phyloP scores from a whole-genome alignment of 805 yeast species.

The Candida fluviatilis region DNA sequence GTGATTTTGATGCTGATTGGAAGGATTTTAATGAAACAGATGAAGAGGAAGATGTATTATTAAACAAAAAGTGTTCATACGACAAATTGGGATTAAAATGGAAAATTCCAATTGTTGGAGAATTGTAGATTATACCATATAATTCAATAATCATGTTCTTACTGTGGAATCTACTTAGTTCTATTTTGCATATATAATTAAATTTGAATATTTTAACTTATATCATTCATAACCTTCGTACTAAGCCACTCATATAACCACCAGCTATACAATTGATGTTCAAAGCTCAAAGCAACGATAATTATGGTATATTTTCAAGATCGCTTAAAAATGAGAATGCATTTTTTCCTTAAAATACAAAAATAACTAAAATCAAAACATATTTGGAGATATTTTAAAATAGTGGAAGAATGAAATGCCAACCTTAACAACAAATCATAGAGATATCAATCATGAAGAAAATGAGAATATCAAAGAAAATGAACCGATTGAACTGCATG shows the following conservation, averaged over 20 bases:
- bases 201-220: no score
- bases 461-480: background rate
- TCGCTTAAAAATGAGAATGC: no score
- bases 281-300: no score
- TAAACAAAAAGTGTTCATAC: conserved; percentile 21
- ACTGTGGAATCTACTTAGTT: background rate
- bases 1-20: conserved; percentile 34
- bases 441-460: no score
- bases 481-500: background rate
- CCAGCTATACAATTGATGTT: no score
- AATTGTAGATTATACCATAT: conserved; percentile 18
- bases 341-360: no score
- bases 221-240: no score
- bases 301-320: no score
- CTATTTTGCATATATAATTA: background rate
- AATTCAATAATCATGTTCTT: background rate
- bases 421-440: no score
- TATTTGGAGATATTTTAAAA: no score
- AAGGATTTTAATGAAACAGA: conserved; percentile 11
- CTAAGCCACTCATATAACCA: no score
- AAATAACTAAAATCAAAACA: no score
- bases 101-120: conserved; percentile 39
- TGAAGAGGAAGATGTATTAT: conserved; percentile 2
- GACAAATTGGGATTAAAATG: conserved; percentile 37
- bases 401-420: background rate